phyloP scores from a whole-genome alignment of 768 basidiomycete genomes.

The Lenzites betulinus region DNA sequence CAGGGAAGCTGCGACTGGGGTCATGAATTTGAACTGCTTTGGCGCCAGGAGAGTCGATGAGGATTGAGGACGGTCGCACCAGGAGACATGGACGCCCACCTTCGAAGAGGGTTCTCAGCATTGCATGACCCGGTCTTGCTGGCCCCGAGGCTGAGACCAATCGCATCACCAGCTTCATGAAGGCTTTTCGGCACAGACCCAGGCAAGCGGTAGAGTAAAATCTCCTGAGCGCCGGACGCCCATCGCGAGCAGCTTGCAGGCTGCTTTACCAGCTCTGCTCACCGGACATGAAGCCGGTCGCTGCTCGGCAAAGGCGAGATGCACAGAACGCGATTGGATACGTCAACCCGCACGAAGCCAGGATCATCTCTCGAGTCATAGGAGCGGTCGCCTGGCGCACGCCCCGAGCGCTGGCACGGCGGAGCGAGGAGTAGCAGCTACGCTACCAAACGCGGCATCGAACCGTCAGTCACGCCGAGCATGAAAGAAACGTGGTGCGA shows the following conservation, averaged over 20 bases:
- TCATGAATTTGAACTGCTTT: slow-evolving; percentile 1
- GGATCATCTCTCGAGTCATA: not conserved
- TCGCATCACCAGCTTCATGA: not conserved
- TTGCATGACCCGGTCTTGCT: too few relatives aligned
- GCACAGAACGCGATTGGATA: not conserved
- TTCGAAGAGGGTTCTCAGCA: not conserved
- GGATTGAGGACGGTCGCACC: not conserved
- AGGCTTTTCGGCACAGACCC: not conserved
- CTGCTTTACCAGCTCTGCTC: not conserved
- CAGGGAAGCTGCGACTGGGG: not conserved
- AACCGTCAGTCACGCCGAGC: not conserved
- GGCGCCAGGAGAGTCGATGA: not conserved
- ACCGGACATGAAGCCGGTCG: not conserved
- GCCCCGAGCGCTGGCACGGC: not conserved
- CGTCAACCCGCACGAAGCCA: not conserved
- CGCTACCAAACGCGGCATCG: not conserved
- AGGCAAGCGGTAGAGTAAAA: not conserved
- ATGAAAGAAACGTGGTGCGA: not conserved
- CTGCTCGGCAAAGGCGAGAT: not conserved
- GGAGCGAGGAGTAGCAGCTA: not conserved
- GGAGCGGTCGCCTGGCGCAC: not conserved
- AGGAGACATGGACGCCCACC: too few relatives aligned
- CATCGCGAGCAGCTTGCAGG: not conserved
- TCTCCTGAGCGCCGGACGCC: not conserved
- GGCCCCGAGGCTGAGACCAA: not conserved